Base-by-base conservation (phyloP, 176 grass and related monocot species). In the Hyparrhenia diplandra region DNA sequence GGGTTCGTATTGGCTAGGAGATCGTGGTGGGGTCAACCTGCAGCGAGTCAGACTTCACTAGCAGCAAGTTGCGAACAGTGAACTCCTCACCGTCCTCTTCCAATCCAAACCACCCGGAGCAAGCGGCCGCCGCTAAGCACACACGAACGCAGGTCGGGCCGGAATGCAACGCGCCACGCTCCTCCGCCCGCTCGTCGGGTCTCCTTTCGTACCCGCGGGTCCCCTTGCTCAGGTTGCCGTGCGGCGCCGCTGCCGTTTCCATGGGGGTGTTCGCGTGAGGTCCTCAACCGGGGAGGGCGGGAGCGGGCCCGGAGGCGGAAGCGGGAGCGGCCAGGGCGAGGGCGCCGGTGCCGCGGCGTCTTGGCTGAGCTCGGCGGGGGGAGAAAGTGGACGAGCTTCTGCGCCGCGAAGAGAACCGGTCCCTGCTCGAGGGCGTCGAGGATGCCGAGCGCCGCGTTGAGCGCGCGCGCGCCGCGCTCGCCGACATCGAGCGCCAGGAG, bases 381-480 rank as follows among this genome's bases (percentile, higher is more conserved):
- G 83, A 91, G 49, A 89, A 86, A 85, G 92, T 98, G 59, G 90
- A 98, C 36, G 85, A 92, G 85, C 84, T 94, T 20, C 90, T 98
- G 43, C 76, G 0, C 84, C 80, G 84, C 30, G 90, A 98, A 69
- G 95, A 94, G 88, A 98, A 92, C 78, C 86, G 88, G 27, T 71
- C 37, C 11, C 73, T 98, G 14, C 57, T 98, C 12, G 82, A 91
- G 35, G 90, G 90, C 10, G 71, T 99, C 77, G 90, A 93, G 74
- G 91, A 82, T 27, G 90, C 90, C 79, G 87, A 94, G 73, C 88
- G 84, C 66, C 88, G 90, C 88, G 90, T 95, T n/a, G 96, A 99
- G 43, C 79, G 76, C 62, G 92, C 96, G 13, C 89, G 92, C 37
- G 90, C 89, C 43, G 90, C 83, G 21, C 84, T 98, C 58, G 92